Percentiles rank a stretch among this genome's conserved stretches.
Conservation (phyloP, 2,329 filamentous ascomycete genomes). For the Aspergillus sp. region DNA sequence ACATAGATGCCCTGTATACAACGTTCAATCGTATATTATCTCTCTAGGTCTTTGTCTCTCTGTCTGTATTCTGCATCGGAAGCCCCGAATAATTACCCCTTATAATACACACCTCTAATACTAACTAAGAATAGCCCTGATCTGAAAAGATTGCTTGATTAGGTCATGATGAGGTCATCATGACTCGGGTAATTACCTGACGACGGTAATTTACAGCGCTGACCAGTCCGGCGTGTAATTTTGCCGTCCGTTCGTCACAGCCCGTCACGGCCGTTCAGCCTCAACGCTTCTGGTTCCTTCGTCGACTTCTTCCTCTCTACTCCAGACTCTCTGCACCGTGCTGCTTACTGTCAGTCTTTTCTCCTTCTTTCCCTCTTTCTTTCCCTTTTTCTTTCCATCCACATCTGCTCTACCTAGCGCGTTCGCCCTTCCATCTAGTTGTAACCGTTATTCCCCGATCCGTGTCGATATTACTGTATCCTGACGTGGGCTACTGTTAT, state of each 20-base stretch:
- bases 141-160: too few species aligned
- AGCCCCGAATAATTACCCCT: too few species aligned
- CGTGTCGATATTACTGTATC: not conserved
- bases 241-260: not conserved
- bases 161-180: too few species aligned
- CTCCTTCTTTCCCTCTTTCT: not conserved
- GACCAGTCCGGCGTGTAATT: too few species aligned
- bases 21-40: too few species aligned
- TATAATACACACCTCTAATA: too few species aligned
- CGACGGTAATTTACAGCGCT: too few species aligned
- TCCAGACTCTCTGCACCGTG: not conserved
- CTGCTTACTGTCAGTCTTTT: not conserved
- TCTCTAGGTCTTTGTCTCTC: too few species aligned
- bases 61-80: too few species aligned
- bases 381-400: slow-evolving; percentile 1
- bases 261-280: not conserved
- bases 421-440: not conserved
- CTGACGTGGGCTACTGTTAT: slow-evolving; percentile 17
- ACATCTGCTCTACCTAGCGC: slow-evolving; percentile 7
- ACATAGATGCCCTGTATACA: too few species aligned
- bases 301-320: not conserved
- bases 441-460: not conserved
- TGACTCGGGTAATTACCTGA: too few species aligned
- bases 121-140: too few species aligned
- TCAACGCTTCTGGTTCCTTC: not conserved